These are phyloP conservation scores for Candida arabinofermentans DNA, from an alignment of 805 yeast genomes.

Conservation along the genomic window DNA sequence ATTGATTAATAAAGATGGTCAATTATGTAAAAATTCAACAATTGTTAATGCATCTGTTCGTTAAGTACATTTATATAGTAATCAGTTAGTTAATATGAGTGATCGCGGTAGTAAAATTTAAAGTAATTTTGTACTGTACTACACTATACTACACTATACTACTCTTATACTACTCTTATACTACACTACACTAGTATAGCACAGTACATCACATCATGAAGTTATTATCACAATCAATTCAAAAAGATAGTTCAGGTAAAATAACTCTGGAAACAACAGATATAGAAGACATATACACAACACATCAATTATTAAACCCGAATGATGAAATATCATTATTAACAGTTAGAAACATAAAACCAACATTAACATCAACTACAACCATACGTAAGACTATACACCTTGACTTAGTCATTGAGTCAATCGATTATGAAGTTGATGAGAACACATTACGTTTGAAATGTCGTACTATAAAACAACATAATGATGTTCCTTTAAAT, in stretches of 20 bases:
- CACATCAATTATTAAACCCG: slow-evolving; percentile 73
- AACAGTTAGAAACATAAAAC: slow-evolving; percentile 62
- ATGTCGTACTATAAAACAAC: slow-evolving; percentile 66
- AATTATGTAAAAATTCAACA: slow-evolving; percentile 67
- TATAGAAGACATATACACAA: slow-evolving; percentile 85
- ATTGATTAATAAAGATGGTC: slow-evolving; percentile 78
- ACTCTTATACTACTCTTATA: too few species aligned
- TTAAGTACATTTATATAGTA: slow-evolving; percentile 30
- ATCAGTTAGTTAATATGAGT: not conserved
- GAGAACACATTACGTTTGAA: slow-evolving; percentile 81
- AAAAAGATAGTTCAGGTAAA: slow-evolving; percentile 60
- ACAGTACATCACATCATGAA: slow-evolving; percentile 42
- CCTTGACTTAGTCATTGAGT: not conserved
- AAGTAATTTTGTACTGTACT: not conserved
- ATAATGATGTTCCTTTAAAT: slow-evolving; percentile 76
- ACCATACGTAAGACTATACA: not conserved
- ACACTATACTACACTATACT: too few species aligned
- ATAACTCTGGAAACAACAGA: slow-evolving; percentile 77
- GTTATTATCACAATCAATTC: slow-evolving; percentile 44
- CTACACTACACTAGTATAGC: too few species aligned
- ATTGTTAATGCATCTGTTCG: slow-evolving; percentile 77
- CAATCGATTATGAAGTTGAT: slow-evolving; percentile 36
- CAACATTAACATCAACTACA: slow-evolving; percentile 13
- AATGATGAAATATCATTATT: slow-evolving; percentile 71
- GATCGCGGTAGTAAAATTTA: not conserved